Percentiles rank a stretch among this genome's conserved stretches.
Evolutionary conservation across 768 basidiomycete species (phyloP).

Genomic region (Pleurotus djamor): DNA sequence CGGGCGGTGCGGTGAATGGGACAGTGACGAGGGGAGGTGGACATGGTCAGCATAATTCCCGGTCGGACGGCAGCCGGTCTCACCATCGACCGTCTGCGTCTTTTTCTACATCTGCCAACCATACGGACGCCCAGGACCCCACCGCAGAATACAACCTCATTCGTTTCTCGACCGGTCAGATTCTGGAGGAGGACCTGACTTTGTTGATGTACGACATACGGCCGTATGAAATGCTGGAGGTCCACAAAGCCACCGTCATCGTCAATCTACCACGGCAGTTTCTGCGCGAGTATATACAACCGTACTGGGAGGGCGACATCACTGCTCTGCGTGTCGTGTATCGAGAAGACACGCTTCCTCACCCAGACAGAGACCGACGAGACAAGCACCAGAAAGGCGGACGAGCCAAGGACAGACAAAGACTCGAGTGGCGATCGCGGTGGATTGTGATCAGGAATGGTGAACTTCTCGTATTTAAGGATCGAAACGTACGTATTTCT

Average conservation of each 20-base stretch:
- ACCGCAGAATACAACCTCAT: slow-evolving; percentile 30
- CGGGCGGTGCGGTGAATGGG: slow-evolving; percentile 25
- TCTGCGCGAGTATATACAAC: slow-evolving; percentile 40
- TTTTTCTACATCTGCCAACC: not conserved
- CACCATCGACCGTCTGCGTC: not conserved
- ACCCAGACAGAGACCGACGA: not conserved
- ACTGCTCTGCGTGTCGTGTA: slow-evolving; percentile 47
- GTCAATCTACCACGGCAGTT: slow-evolving; percentile 37
- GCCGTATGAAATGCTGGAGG: slow-evolving; percentile 67
- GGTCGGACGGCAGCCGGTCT: not conserved
- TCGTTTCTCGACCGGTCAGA: slow-evolving; percentile 66
- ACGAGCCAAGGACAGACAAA: slow-evolving; percentile 5
- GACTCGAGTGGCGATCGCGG: slow-evolving; percentile 58
- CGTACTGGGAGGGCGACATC: slow-evolving; percentile 58
- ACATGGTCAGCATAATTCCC: not conserved
- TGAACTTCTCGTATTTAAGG: slow-evolving; percentile 49
- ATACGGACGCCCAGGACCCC: not conserved
- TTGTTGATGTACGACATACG: slow-evolving; percentile 57
- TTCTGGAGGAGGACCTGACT: slow-evolving; percentile 65
- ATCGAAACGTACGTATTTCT: slow-evolving; percentile 41
- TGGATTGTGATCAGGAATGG: slow-evolving; percentile 65
- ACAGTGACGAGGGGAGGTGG: slow-evolving; percentile 12
- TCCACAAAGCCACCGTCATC: slow-evolving; percentile 47
- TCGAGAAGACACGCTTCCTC: slow-evolving; percentile 12
- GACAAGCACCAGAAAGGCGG: slow-evolving; percentile 6